A percentile compares a stretch with the other conserved stretches of the same genome.
Evolutionary conservation across 2,329 filamentous ascomycete genomes (phyloP).

Genomic region (Neophaeococcomyces mojaviensis): DNA sequence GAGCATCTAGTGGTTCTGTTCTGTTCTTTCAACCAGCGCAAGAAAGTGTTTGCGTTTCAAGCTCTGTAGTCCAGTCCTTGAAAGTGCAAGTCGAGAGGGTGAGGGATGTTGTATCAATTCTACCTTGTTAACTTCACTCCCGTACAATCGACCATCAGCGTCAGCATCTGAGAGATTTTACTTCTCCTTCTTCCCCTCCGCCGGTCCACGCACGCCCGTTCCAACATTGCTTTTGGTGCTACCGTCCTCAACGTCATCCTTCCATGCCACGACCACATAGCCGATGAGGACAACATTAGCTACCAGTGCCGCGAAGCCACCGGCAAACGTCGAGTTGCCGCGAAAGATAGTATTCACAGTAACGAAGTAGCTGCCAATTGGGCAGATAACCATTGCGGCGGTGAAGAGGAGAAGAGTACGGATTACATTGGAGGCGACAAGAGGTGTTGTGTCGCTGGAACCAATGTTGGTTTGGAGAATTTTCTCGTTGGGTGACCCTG

Average conservation of each 20-base stretch:
- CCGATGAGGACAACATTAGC: conserved; percentile 84
- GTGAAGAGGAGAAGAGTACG: conserved; percentile 86
- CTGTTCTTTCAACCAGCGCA: too few relatives aligned
- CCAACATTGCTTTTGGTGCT: conserved; percentile 38
- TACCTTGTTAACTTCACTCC: too few relatives aligned
- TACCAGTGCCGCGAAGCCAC: conserved; percentile 74
- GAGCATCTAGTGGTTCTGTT: too few relatives aligned
- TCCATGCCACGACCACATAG: conserved; percentile 89
- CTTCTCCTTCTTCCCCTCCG: conserved; percentile 44
- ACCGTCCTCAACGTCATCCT: conserved; percentile 78
- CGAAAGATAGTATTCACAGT: conserved; percentile 69
- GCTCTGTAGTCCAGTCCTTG: too few relatives aligned
- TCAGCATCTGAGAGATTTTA: conserved; percentile 19
- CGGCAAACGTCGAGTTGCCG: conserved; percentile 82
- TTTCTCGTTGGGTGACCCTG: neutral
- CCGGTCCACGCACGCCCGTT: conserved; percentile 45
- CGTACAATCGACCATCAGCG: too few relatives aligned
- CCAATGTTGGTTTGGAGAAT: conserved; percentile 5
- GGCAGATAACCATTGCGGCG: conserved; percentile 78
- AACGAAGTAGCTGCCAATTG: conserved; percentile 82
- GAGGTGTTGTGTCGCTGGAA: conserved; percentile 43
- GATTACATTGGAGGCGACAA: conserved; percentile 51
- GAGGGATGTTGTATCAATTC: too few relatives aligned
- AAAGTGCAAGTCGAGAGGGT: too few relatives aligned
- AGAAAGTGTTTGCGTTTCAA: too few relatives aligned